Percentiles rank a stretch among this genome's conserved stretches.
Conservation (phyloP, 176 grass and related monocot genomes). For the Secale cereale region DNA sequence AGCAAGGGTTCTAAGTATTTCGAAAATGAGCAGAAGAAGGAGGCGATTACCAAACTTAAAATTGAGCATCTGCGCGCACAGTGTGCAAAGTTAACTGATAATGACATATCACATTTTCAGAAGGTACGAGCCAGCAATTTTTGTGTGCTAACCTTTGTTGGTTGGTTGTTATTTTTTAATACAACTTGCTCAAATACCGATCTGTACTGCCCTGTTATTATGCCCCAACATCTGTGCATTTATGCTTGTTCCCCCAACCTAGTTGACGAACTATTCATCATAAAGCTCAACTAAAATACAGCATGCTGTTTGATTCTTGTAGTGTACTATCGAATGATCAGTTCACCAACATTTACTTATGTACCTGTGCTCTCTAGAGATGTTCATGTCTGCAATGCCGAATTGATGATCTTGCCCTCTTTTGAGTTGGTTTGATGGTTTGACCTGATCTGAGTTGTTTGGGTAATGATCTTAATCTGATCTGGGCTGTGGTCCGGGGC, state of each 20-base stretch:
- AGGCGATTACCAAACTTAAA: slow-evolving; percentile 68
- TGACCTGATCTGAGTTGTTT: background rate
- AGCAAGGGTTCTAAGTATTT: slow-evolving; percentile 97
- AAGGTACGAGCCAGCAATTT: slow-evolving; percentile 35
- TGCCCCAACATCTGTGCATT: background rate
- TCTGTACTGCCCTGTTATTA: background rate
- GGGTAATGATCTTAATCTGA: background rate
- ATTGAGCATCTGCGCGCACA: slow-evolving; percentile 60
- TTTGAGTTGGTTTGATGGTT: background rate
- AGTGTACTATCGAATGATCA: background rate
- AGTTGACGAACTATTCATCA: background rate
- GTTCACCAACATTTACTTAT: background rate
- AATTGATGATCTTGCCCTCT: background rate
- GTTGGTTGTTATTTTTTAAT: background rate
- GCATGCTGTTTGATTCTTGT: background rate
- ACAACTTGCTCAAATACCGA: background rate
- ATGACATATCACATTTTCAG: slow-evolving; percentile 77
- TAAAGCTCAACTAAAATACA: background rate
- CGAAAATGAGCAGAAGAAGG: slow-evolving; percentile 91
- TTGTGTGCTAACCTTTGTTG: background rate
- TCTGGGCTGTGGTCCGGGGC: background rate
- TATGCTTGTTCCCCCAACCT: background rate
- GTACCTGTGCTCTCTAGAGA: background rate
- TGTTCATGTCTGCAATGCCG: background rate
- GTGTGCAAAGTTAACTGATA: slow-evolving; percentile 57